A percentile compares a stretch with the other conserved stretches of the same genome.
Evolutionary conservation across 495 filamentous ascomycete species (phyloP).

Genomic region (Jackrogersella multiformis): DNA sequence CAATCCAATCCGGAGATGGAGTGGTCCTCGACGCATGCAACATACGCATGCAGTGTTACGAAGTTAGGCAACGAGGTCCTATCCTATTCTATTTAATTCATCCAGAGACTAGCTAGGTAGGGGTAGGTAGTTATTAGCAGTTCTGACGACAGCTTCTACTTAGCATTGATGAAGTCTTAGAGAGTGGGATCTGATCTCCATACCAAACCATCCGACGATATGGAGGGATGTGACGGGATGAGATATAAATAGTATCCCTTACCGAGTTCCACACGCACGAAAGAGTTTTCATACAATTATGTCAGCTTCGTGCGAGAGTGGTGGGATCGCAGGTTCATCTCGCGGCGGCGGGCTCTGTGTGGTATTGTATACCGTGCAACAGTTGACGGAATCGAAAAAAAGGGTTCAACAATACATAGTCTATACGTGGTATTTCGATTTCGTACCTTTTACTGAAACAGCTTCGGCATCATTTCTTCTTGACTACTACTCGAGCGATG

Average conservation of each 20-base stretch:
- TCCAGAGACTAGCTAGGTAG: not conserved
- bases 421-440: not conserved
- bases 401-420: too few species aligned
- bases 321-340: conserved; percentile 13
- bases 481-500: not conserved
- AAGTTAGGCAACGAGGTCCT: conserved; percentile 4
- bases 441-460: conserved; percentile 16
- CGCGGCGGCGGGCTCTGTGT: conserved; percentile 2
- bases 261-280: not conserved
- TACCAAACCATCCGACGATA: not conserved
- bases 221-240: not conserved
- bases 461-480: not conserved
- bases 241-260: conserved; percentile 10
- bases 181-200: not conserved
- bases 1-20: conserved; percentile 6
- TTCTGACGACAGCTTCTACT: not conserved
- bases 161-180: too few species aligned
- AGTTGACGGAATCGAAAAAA: conserved; percentile 6
- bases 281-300: not conserved
- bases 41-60: conserved; percentile 9
- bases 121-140: not conserved
- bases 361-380: not conserved
- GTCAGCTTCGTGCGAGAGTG: not conserved
- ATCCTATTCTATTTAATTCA: not conserved
- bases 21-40: conserved; percentile 13